These are phyloP conservation scores for Fraxinus dipetala DNA, from an alignment of 305 asterid species.

Conservation along the genomic window DNA sequence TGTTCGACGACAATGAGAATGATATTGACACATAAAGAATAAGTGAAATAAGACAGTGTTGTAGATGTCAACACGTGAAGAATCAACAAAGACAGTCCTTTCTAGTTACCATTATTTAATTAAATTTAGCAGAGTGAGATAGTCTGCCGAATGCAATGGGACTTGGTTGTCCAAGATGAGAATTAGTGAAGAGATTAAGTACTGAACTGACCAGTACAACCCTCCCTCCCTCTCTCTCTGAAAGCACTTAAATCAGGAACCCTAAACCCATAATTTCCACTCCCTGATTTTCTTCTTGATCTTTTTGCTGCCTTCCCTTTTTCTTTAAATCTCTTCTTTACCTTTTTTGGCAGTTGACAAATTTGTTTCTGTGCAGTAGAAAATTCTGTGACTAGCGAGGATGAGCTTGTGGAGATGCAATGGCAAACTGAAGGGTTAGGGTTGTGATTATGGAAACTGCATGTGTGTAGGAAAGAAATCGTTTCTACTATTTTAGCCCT, in stretches of 20 bases:
- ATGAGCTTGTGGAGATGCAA: neutral
- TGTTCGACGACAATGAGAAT: neutral
- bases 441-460: neutral
- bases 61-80: neutral
- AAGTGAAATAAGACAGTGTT: neutral
- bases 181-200: neutral
- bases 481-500: too few relatives aligned
- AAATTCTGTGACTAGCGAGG: neutral
- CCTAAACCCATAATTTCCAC: neutral
- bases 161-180: neutral
- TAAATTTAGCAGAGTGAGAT: neutral
- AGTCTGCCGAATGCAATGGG: neutral
- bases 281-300: neutral
- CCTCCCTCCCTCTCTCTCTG: neutral
- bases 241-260: neutral
- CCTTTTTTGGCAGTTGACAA: neutral
- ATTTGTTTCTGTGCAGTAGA: neutral
- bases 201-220: neutral
- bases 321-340: neutral
- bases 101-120: neutral
- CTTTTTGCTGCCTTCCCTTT: neutral
- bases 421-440: neutral
- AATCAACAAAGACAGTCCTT: neutral
- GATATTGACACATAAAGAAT: neutral
- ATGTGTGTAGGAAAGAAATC: neutral